These are phyloP conservation scores for Amphicarpaea edgeworthii DNA, from an alignment of 306 rosid genomes.

Conservation along the genomic window DNA sequence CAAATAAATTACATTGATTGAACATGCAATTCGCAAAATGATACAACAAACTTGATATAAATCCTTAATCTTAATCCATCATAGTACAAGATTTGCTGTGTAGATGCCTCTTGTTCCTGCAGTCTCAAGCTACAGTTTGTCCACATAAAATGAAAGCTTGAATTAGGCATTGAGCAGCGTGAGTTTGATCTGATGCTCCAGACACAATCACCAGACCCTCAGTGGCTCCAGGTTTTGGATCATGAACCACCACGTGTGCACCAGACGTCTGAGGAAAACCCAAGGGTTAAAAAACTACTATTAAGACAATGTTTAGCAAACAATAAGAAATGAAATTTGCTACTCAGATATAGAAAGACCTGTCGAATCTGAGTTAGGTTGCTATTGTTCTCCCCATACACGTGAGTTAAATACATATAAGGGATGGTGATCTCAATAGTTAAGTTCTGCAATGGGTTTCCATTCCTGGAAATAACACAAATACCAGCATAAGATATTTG, in stretches of 20 bases:
- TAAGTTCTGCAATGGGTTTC: conserved; percentile 57
- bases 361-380: conserved; percentile 74
- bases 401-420: conserved; percentile 58
- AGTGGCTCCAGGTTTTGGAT: conserved; percentile 63
- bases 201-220: conserved; percentile 66
- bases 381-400: conserved; percentile 73
- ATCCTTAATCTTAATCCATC: neutral
- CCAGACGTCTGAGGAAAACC: conserved; percentile 68
- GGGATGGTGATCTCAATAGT: conserved; percentile 75
- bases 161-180: conserved; percentile 76
- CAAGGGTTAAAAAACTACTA: conserved; percentile 10
- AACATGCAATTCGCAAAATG: conserved; percentile 21
- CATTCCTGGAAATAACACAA: conserved; percentile 51
- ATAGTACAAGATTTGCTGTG: conserved; percentile 20
- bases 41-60: conserved; percentile 6
- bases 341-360: conserved; percentile 54
- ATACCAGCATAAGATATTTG: conserved; percentile 26
- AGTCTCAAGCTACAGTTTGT: conserved; percentile 56
- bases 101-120: conserved; percentile 1
- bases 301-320: neutral
- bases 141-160: conserved; percentile 90
- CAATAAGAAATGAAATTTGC: conserved; percentile 4
- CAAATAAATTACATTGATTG: neutral
- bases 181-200: conserved; percentile 70
- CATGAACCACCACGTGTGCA: conserved; percentile 70